These are phyloP conservation scores for Trichoderma reesei DNA, from an alignment of 495 filamentous ascomycete species.

Conservation along the genomic window DNA sequence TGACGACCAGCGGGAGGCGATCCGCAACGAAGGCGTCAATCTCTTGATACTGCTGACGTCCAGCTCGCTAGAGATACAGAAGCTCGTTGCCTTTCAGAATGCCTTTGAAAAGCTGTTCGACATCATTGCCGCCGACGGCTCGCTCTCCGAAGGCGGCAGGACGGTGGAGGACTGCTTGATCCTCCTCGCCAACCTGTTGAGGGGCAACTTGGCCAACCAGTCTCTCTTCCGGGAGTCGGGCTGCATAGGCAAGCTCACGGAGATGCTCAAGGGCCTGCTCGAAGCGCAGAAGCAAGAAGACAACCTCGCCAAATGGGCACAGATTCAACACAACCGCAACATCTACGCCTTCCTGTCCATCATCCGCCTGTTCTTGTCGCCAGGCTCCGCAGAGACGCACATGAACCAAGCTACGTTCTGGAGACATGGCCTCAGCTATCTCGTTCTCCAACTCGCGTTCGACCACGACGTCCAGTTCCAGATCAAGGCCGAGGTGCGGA, in stretches of 20 bases:
- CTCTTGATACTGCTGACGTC: conserved; percentile 44
- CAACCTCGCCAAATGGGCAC: conserved; percentile 59
- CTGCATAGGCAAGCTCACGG: conserved; percentile 62
- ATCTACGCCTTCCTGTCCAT: conserved; percentile 83
- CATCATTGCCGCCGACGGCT: conserved; percentile 74
- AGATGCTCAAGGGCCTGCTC: conserved; percentile 56
- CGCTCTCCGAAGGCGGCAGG: conserved; percentile 74
- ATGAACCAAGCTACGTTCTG: conserved; percentile 82
- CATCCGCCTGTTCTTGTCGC: conserved; percentile 72
- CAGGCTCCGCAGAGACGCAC: conserved; percentile 66
- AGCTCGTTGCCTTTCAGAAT: conserved; percentile 89
- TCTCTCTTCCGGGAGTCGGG: conserved; percentile 89
- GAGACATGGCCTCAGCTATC: conserved; percentile 69
- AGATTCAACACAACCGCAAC: conserved; percentile 77
- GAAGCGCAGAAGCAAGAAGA: conserved; percentile 46
- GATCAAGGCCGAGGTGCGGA: conserved; percentile 69
- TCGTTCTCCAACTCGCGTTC: conserved; percentile 77
- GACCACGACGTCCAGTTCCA: conserved; percentile 59
- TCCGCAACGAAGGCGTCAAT: conserved; percentile 62
- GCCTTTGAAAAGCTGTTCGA: conserved; percentile 79
- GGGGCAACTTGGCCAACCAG: conserved; percentile 84
- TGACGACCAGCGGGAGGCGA: conserved; percentile 77
- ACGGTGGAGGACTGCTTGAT: conserved; percentile 92
- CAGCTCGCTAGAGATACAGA: conserved; percentile 60
- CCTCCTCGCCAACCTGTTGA: conserved; percentile 81